Conservation (phyloP, 768 basidiomycete genomes). For the Phylloporus arenicola region DNA sequence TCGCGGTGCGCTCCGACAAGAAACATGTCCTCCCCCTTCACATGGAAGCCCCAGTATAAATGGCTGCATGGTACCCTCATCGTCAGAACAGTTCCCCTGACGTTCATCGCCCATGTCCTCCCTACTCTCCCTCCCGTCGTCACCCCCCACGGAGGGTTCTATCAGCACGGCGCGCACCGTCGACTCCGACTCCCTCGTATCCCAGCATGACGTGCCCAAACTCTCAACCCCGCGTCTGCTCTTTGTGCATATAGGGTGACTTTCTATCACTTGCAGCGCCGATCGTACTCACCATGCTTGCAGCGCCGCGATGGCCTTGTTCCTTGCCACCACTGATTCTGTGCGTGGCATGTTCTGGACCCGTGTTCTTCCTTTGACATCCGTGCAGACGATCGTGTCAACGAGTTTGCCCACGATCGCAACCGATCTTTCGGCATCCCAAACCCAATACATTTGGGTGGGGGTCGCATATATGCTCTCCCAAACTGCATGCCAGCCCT, state of each 20-base stretch:
- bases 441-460: constrained; percentile 80
- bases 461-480: constrained; percentile 81
- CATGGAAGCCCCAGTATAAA: constrained; percentile 29
- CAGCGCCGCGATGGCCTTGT: constrained; percentile 75
- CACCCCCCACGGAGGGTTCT: constrained; percentile 18
- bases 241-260: constrained; percentile 65
- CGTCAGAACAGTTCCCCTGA: constrained; percentile 1
- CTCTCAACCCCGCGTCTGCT: constrained; percentile 56
- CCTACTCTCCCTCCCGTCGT: constrained; percentile 3
- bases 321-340: constrained; percentile 83
- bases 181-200: constrained; percentile 24
- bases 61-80: constrained; percentile 3
- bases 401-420: constrained; percentile 80
- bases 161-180: constrained; percentile 10
- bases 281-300: constrained; percentile 10
- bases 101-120: constrained; percentile 15
- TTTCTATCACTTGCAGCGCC: neutral
- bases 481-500: constrained; percentile 78
- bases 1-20: constrained; percentile 18
- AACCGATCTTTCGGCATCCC: constrained; percentile 59
- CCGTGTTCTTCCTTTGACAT: constrained; percentile 5
- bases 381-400: constrained; percentile 61
- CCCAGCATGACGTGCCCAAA: constrained; percentile 13
- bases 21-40: constrained; percentile 13
- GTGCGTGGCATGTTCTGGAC: constrained; percentile 38